These are phyloP conservation scores for Liriodendron chinense DNA, from an alignment of 164 flowering plant genomes.

Conservation along the genomic window DNA sequence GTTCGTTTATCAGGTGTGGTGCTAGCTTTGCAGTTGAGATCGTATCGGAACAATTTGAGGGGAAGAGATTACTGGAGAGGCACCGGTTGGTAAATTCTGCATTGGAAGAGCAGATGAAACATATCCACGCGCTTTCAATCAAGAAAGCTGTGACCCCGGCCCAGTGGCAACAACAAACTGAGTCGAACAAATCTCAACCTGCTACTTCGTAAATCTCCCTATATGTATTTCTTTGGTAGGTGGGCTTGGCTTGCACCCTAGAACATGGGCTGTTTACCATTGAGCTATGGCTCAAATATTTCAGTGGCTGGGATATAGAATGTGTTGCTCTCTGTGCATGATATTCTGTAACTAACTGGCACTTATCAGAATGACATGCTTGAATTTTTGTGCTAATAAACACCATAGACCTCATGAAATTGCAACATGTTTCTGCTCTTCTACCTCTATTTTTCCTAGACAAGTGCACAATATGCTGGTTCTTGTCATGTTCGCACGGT, in stretches of 20 bases:
- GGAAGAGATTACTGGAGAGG: conserved; percentile 91
- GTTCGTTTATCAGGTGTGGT: conserved; percentile 62
- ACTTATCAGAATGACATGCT: neutral
- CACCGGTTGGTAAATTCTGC: conserved; percentile 85
- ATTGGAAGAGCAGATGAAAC: conserved; percentile 80
- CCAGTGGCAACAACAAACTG: conserved; percentile 76
- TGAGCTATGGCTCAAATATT: too few species aligned
- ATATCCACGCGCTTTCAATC: conserved; percentile 95
- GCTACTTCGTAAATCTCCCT: conserved; percentile 22
- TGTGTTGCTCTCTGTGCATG: neutral
- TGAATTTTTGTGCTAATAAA: neutral
- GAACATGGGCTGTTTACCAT: neutral
- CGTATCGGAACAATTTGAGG: conserved; percentile 85
- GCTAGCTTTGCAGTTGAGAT: conserved; percentile 82
- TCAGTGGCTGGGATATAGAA: neutral
- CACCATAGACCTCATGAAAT: too few species aligned
- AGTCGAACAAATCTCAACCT: conserved; percentile 34
- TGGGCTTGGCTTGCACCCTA: neutral
- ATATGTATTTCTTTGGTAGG: neutral
- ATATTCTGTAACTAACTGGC: neutral
- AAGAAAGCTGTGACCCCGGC: conserved; percentile 78
- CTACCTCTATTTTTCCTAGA: too few species aligned
- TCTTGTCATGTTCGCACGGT: too few species aligned
- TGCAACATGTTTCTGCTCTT: too few species aligned
- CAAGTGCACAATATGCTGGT: too few species aligned